Percentiles rank a stretch among this genome's conserved stretches.
Evolutionary conservation across 345 rosid species (phyloP).

Genomic region (Citrus sp.): DNA sequence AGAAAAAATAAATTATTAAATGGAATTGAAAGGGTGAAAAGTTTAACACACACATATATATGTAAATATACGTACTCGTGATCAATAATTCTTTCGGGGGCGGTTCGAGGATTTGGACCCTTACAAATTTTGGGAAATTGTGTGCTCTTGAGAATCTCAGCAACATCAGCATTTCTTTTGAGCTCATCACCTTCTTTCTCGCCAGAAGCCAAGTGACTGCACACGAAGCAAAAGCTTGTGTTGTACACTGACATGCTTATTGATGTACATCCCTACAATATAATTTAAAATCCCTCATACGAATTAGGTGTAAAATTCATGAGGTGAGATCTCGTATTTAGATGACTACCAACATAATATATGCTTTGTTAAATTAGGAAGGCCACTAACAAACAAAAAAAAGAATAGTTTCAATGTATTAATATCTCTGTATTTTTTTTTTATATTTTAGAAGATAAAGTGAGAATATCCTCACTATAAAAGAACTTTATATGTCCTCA

Average conservation of each 20-base stretch:
- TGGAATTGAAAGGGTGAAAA: background rate
- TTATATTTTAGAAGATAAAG: too few relatives aligned
- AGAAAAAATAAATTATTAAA: background rate
- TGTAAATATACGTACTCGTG: slow-evolving; percentile 60
- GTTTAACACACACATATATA: too few relatives aligned
- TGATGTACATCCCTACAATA: slow-evolving; percentile 79
- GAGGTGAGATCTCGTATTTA: too few relatives aligned
- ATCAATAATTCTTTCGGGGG: slow-evolving; percentile 68
- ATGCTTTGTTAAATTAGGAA: too few relatives aligned
- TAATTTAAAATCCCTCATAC: background rate
- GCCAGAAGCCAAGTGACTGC: slow-evolving; percentile 95
- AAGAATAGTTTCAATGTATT: too few relatives aligned
- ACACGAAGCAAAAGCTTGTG: slow-evolving; percentile 92
- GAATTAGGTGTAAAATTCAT: too few relatives aligned
- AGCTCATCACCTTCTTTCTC: slow-evolving; percentile 97
- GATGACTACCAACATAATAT: too few relatives aligned
- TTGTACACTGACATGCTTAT: slow-evolving; percentile 89
- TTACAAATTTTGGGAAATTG: slow-evolving; percentile 75
- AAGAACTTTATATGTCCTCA: too few relatives aligned
- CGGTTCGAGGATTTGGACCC: slow-evolving; percentile 45
- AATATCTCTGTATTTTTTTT: too few relatives aligned
- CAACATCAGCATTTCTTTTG: slow-evolving; percentile 79
- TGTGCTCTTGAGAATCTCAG: slow-evolving; percentile 71
- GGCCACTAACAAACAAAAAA: rapidly evolving
- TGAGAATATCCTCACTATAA: rapidly evolving